These are phyloP conservation scores for Eucalyptus camaldulensis DNA, from an alignment of 345 rosid genomes.

Conservation along the genomic window DNA sequence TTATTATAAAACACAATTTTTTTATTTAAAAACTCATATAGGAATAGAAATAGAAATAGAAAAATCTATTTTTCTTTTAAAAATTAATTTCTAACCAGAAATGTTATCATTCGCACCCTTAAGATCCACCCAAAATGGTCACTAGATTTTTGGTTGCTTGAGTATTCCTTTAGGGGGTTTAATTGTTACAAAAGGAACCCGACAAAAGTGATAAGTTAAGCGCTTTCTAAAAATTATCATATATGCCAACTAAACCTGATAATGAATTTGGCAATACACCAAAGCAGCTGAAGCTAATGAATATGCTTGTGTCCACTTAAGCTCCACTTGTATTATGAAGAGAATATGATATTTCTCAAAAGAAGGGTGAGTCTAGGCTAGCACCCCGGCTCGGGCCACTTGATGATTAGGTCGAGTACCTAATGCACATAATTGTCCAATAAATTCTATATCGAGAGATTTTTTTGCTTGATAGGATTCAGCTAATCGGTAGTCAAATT, in stretches of 20 bases:
- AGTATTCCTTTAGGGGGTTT: neutral
- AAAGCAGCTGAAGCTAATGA: neutral
- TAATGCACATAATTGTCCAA: neutral
- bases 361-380: neutral
- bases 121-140: neutral
- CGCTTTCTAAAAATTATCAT: neutral
- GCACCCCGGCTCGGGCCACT: neutral
- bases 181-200: neutral
- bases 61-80: too few relatives aligned
- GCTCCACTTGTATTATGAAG: neutral
- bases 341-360: neutral
- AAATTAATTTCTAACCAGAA: rapidly evolving
- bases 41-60: rapidly evolving
- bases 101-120: rapidly evolving
- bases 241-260: neutral
- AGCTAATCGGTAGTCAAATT: neutral
- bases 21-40: rapidly evolving
- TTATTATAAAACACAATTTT: too few relatives aligned
- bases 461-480: neutral
- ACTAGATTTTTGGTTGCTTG: neutral
- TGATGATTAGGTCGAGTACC: neutral
- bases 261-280: rapidly evolving
- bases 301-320: neutral
- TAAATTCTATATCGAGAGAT: neutral
- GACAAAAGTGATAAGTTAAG: neutral